Evolutionary conservation across 257 asterid genomes (phyloP).

Genomic region (Cordia subcordata): DNA sequence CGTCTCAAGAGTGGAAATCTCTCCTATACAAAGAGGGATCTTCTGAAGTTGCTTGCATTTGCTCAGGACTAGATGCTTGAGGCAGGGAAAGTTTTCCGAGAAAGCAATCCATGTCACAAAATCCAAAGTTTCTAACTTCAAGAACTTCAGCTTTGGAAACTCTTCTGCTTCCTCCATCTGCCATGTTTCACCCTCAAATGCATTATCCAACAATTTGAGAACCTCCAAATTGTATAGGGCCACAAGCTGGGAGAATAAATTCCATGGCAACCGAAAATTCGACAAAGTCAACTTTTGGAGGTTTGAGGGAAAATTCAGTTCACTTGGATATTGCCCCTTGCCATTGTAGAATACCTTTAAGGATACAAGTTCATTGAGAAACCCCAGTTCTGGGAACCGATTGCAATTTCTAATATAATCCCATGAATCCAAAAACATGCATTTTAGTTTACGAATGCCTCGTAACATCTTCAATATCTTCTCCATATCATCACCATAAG

Average conservation of each 20-base stretch:
- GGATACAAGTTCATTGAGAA: background rate
- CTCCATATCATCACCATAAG: background rate
- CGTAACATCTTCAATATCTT: background rate
- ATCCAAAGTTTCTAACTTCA: too few relatives aligned
- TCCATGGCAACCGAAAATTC: background rate
- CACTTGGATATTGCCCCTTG: background rate
- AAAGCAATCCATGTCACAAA: background rate
- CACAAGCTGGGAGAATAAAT: background rate
- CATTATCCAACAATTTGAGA: too few relatives aligned
- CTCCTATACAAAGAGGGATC: background rate
- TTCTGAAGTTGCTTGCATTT: background rate
- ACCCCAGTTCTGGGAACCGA: background rate
- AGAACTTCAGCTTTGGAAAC: too few relatives aligned
- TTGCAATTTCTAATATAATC: background rate
- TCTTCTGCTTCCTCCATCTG: too few relatives aligned
- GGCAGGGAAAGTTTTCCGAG: slow-evolving; percentile 1
- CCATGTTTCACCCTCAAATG: too few relatives aligned
- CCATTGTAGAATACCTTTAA: background rate
- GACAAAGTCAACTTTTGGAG: background rate
- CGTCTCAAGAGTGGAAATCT: background rate
- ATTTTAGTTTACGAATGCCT: background rate
- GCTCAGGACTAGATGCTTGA: background rate
- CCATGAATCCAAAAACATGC: background rate
- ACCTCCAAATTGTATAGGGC: too few relatives aligned
- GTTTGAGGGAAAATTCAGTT: background rate